These are phyloP conservation scores for Salix purpurea DNA, from an alignment of 345 rosid species.

Conservation along the genomic window DNA sequence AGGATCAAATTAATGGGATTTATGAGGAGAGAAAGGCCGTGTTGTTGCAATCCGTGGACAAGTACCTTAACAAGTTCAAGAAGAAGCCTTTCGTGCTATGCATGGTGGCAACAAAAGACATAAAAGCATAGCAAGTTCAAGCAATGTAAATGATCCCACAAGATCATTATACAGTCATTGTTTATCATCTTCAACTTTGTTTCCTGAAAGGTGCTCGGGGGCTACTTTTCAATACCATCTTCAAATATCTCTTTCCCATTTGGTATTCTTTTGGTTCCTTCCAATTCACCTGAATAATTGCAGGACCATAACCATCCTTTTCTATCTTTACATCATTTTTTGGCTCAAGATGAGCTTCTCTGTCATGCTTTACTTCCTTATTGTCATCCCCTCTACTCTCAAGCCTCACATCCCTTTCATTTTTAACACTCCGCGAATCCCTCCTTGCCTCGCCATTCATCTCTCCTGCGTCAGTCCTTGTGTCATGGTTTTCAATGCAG, in stretches of 20 bases:
- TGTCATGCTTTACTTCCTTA: conserved; percentile 61
- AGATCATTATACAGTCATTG: no score
- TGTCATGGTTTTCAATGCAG: conserved; percentile 54
- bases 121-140: no score
- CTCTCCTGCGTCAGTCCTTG: conserved; percentile 57
- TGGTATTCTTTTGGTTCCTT: conserved; percentile 79
- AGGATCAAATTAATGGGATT: no score
- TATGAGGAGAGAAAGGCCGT: no score
- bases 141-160: no score
- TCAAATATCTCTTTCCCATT: conserved; percentile 63
- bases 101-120: no score
- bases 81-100: no score
- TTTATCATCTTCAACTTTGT: no score
- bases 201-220: no score
- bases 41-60: no score
- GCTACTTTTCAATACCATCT: no score
- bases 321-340: conserved; percentile 60
- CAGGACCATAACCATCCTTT: conserved; percentile 51
- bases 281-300: conserved; percentile 58
- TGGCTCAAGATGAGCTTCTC: conserved; percentile 46
- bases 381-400: conserved; percentile 62
- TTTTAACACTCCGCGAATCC: conserved; percentile 62
- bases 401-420: conserved; percentile 62
- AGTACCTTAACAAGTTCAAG: no score
- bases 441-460: conserved; percentile 56